Percentiles rank a stretch among this genome's conserved stretches.
phyloP scores from a whole-genome alignment of 345 rosid species.

The rapeseed (Brassica napus) region Da-Ae NC_063450.1:32163501-32164000 shows the following conservation, averaged over 20 bases:
- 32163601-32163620: slow-evolving; percentile 76
- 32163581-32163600: slow-evolving; percentile 82
- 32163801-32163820: neutral
- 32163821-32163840: neutral
- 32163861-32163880: no score
- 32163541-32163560: slow-evolving; percentile 97
- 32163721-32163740: neutral
- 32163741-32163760: neutral
- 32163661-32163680: neutral
- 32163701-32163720: neutral
- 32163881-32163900: no score
- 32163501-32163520: slow-evolving; percentile 55
- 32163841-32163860: no score
- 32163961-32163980: neutral
- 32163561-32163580: slow-evolving; percentile 66
- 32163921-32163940: neutral
- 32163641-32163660: slow-evolving; percentile 98
- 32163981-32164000: slow-evolving; percentile 4
- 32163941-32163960: neutral
- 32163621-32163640: slow-evolving; percentile 71
- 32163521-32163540: slow-evolving; percentile 61
- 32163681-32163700: slow-evolving; percentile 6
- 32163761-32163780: neutral
- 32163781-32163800: neutral
- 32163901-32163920: no score